These are phyloP conservation scores for Tetrapyrgos nigripes DNA, from an alignment of 1,284 basidiomycete genomes.

Conservation along the genomic window DNA sequence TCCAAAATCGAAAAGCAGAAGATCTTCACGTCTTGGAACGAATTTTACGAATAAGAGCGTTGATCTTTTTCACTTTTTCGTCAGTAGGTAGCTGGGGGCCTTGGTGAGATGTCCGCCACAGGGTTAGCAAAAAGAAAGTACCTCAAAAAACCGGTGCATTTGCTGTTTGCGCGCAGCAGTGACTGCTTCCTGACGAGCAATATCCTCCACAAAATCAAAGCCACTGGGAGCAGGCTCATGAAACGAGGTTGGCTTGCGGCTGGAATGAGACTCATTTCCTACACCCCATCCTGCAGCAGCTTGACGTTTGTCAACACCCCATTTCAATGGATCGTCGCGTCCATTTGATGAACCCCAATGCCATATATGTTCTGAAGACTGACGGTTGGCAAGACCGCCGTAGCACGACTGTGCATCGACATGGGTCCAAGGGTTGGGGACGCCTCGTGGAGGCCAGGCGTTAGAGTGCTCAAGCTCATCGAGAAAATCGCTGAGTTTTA, in stretches of 20 bases:
- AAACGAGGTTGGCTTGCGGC: not conserved
- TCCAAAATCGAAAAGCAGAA: not conserved
- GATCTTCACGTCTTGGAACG: slow-evolving; percentile 14
- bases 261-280: not conserved
- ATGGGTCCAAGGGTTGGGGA: slow-evolving; percentile 11
- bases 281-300: not conserved
- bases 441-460: slow-evolving; percentile 12
- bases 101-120: slow-evolving; percentile 1
- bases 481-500: slow-evolving; percentile 57
- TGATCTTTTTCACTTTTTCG: slow-evolving; percentile 54
- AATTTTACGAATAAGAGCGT: slow-evolving; percentile 39
- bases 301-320: slow-evolving; percentile 14
- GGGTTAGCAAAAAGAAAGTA: slow-evolving; percentile 29
- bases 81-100: slow-evolving; percentile 55
- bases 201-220: slow-evolving; percentile 52
- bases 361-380: not conserved
- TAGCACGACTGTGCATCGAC: slow-evolving; percentile 10
- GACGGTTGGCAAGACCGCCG: slow-evolving; percentile 17
- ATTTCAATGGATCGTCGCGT: slow-evolving; percentile 24
- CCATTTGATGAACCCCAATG: slow-evolving; percentile 10
- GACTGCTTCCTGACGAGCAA: slow-evolving; percentile 48
- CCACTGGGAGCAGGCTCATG: not conserved
- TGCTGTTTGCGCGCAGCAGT: slow-evolving; percentile 43
- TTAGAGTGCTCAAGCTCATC: slow-evolving; percentile 39
- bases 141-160: slow-evolving; percentile 61